A percentile compares a stretch with the other conserved stretches of the same genome.
phyloP scores from a whole-genome alignment of 169 alveolate genomes.

The Theileria parva region DNA sequence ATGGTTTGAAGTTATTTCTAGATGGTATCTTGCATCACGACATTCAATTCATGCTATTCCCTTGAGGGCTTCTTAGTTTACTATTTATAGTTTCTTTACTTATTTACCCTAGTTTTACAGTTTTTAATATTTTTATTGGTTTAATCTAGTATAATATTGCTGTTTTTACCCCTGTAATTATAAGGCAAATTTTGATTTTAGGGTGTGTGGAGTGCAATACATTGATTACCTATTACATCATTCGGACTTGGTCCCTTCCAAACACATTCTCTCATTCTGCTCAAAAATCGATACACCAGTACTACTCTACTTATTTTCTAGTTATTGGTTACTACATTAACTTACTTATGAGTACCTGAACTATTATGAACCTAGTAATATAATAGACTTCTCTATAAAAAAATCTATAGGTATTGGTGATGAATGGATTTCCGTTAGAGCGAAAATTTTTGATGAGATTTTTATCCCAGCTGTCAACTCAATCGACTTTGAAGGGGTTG shows the following conservation, averaged over 20 bases:
- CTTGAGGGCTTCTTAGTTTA: too few species aligned
- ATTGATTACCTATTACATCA: constrained; percentile 34
- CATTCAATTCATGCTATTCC: too few species aligned
- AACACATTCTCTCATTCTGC: constrained; percentile 61
- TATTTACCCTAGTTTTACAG: too few species aligned
- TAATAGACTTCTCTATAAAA: not conserved
- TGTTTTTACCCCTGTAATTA: not conserved
- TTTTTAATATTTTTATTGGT: too few species aligned
- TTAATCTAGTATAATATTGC: too few species aligned
- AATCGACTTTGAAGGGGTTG: constrained; percentile 17
- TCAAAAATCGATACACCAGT: constrained; percentile 23
- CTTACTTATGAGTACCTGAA: not conserved
- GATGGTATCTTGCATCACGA: not conserved
- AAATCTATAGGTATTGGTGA: constrained; percentile 35
- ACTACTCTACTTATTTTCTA: not conserved
- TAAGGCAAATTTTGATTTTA: not conserved
- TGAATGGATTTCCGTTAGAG: constrained; percentile 51
- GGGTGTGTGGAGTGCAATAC: constrained; percentile 37
- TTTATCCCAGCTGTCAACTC: constrained; percentile 27
- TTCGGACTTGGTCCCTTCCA: constrained; percentile 7
- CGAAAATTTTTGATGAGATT: constrained; percentile 31
- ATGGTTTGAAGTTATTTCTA: constrained; percentile 54
- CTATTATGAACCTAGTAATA: too few species aligned
- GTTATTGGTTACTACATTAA: not conserved
- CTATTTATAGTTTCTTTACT: too few species aligned